Base-by-base conservation (phyloP, 2,329 filamentous ascomycete genomes). In the Phyllachora maydis region DNA sequence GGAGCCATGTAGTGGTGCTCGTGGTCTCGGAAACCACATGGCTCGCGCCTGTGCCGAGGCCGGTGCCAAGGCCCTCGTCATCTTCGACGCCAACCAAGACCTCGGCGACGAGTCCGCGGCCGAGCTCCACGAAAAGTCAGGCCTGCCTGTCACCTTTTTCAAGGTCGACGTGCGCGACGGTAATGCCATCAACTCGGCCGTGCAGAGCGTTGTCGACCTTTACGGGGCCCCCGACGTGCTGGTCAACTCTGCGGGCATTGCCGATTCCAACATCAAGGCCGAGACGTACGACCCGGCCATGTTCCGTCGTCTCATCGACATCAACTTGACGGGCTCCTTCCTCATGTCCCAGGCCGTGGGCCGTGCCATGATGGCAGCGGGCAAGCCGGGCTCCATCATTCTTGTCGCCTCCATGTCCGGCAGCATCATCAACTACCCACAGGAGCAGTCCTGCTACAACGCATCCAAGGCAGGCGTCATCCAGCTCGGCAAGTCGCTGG, bases 371-470 rank as follows among this genome's bases (percentile, higher is more conserved):
- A 81, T 82, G 49, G 53, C 58, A n/a, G 62, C 65, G 26, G 59
- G 62, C 39, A 70, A 69, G 49, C 66, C 69, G 8, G 76, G 76
- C 19, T 72, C 64, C 39, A 74, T 83, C 41, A 59, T 83, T 39
- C 65, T 81, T 30, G 66, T 82, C 25, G 74, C 73, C 16, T 78
- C 71, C 39, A 82, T 85, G 76, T 79, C 73, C 23, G 78, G 76
- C 34, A 66, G 68, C 51, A 68, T 85, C 33, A 77, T 82, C 59
- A 85, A 85, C 65, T 82, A 71, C 55, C 77, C 76, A 5, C 76
- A 83, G 51, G 72, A 81, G 53, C 76, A 83, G 52, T 68, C 59
- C 22, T 77, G 71, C 49, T 85, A 85, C 64, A 83, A 83, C 41
- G 74, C 75, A 15, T 78, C 72, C 49, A 83, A 83, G 62, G 74